Percentiles rank a stretch among this genome's conserved stretches.
Conservation (phyloP, 1,284 basidiomycete species). For the Irpex sp. region DNA sequence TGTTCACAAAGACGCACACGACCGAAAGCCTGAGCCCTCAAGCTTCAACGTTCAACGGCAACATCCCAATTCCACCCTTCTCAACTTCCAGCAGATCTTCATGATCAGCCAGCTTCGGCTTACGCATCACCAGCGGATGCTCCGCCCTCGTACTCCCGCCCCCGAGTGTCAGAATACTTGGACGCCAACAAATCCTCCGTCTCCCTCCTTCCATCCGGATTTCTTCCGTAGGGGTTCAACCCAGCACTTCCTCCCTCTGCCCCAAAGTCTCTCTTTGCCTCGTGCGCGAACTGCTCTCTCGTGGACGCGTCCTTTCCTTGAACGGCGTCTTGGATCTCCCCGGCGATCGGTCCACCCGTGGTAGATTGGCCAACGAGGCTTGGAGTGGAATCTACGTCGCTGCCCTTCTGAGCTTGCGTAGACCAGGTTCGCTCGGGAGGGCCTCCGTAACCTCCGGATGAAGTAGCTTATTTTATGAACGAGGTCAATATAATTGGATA, state of each 20-base stretch:
- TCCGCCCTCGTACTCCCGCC: slow-evolving; percentile 18
- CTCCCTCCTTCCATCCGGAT: slow-evolving; percentile 23
- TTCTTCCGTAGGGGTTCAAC: slow-evolving; percentile 23
- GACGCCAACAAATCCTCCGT: slow-evolving; percentile 23
- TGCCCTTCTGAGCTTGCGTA: slow-evolving; percentile 16
- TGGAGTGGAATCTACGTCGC: slow-evolving; percentile 1
- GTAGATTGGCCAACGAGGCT: slow-evolving; percentile 22
- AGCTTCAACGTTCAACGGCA: no score
- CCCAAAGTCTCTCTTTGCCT: slow-evolving; percentile 22
- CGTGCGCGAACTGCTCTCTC: slow-evolving; percentile 19
- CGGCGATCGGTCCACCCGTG: slow-evolving; percentile 18
- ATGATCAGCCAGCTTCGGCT: background rate
- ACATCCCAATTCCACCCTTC: no score
- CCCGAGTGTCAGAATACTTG: slow-evolving; percentile 20
- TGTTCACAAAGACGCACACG: background rate
- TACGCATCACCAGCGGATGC: slow-evolving; percentile 10
- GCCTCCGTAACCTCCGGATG: slow-evolving; percentile 29
- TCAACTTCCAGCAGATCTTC: no score
- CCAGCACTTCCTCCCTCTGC: slow-evolving; percentile 7
- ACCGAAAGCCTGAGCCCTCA: background rate
- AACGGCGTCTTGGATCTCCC: slow-evolving; percentile 23
- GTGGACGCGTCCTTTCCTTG: slow-evolving; percentile 23
- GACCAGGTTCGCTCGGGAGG: slow-evolving; percentile 17
- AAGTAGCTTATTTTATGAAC: slow-evolving; percentile 23
- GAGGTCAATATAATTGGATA: background rate